Evolutionary conservation across 2,329 filamentous ascomycete genomes (phyloP), one percentile per base, ranked within the genome.

Genomic region (Fusarium luffae): DNA sequence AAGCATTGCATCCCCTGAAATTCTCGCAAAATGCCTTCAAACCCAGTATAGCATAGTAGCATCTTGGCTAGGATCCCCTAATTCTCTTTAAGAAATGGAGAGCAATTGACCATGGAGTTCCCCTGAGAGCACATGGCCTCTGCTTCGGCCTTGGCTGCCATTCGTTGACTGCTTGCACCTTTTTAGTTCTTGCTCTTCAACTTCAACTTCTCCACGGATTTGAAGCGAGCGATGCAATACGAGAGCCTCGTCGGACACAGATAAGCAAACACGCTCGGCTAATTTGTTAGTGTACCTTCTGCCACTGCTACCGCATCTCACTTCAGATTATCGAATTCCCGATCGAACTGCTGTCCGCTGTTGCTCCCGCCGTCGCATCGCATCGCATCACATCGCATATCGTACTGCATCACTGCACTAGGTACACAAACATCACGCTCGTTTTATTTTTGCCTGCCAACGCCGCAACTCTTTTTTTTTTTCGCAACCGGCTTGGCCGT

Each of bases 291-390:
- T 66, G 61, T 46, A 44, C 25, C 55, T 37, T 47, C 28, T 27
- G 41, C 28, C 61, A 37, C 5, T 40, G 27, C 30, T 52, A 32
- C 41, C 49, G 51, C 23, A 67, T 69, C 54, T 65, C 47, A 62
- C n/a, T 30, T 69, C 60, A 60, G 27, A 61, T 69, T 44, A 41
- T 40, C 34, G 23, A 52, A 48, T 28, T 51, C 54, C 56, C 60
- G 54, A 63, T 58, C 63, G 60, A 54, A 56, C 59, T 67, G 47
- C 51, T 63, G 57, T 50, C 52, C 51, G 49, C 28, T 48, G 61
- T 69, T 62, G 44, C 66, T 69, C 51, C 66, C 66, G 60, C 55
- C 46, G 61, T 58, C 54, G 64, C 50, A 54, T 64, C 28, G 50
- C 63, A 56, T 56, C 16, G 25, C 55, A 30, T 60, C 34, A 27